A percentile compares a stretch with the other conserved stretches of the same genome.
phyloP scores from a whole-genome alignment of 2,329 filamentous ascomycete species.

The Ophiostoma novo-ulmi region DNA sequence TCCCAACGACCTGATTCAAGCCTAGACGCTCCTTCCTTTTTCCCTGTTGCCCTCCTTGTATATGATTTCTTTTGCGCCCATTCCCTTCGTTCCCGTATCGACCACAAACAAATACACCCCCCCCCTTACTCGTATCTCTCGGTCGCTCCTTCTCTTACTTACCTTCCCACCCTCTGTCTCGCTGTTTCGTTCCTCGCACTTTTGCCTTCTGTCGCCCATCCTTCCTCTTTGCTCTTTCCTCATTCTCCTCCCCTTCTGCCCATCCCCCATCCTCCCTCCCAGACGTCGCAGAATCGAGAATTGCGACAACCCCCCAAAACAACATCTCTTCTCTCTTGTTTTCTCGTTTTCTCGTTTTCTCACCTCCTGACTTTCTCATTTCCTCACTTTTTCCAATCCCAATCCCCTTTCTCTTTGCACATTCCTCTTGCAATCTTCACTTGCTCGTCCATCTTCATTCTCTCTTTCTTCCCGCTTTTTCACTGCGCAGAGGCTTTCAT shows the following conservation, averaged over 20 bases:
- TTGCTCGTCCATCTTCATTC: constrained; percentile 25
- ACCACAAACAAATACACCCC: constrained; percentile 22
- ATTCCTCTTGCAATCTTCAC: constrained; percentile 10
- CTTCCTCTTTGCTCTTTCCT: not conserved
- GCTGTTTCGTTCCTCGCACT: constrained; percentile 17
- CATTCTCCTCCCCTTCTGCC: not conserved
- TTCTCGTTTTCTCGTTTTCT: not conserved
- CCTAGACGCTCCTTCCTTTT: no score
- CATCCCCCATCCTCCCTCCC: constrained; percentile 18
- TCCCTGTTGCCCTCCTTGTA: no score
- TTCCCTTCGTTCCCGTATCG: constrained; percentile 17
- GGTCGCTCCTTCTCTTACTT: constrained; percentile 11
- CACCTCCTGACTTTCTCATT: not conserved
- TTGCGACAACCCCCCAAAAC: constrained; percentile 21
- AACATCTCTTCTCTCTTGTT: constrained; percentile 11
- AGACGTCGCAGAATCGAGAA: constrained; percentile 24
- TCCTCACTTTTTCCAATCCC: not conserved
- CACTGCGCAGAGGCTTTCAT: constrained; percentile 38
- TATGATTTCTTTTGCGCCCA: not conserved
- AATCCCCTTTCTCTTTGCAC: constrained; percentile 14
- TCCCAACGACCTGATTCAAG: no score
- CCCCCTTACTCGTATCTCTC: constrained; percentile 19
- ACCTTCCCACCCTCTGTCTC: constrained; percentile 2
- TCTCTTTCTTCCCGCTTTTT: constrained; percentile 22
- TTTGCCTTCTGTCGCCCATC: not conserved